Evolutionary conservation across 1,284 basidiomycete species (phyloP), one percentile per base, ranked within the genome.

Genomic region (Microbotryum silenes-acaulis): DNA sequence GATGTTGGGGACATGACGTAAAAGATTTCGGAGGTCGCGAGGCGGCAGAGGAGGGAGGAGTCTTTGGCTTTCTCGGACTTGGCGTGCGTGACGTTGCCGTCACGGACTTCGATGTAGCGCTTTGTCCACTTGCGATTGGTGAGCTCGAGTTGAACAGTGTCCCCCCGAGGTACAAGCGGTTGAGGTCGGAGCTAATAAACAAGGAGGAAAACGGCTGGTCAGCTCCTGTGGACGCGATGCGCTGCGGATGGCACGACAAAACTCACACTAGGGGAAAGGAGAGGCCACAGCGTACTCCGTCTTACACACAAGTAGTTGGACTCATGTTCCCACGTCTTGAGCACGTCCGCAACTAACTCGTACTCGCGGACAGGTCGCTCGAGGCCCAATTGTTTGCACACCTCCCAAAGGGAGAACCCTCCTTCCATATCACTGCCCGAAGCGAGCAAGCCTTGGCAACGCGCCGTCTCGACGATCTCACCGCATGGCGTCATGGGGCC

Each of bases 121-220:
- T 92, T 94, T 62, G 79, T 85, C 91, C 91, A 96, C 75, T 93
- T 93, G 47, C 90, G 90, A 62, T 85, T 83, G 77, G 91, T 92
- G 57, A 79, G 80, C 77, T 93, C 88, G 80, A 85, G 86, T 74
- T 92, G 87, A 20, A 69, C 57, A 33, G 56, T 54, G 48, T 57
- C 62, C 29, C 58, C 21, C 44, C 54, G 23, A 33, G 59, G 44
- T 44, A 53, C 44, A 8, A 23, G 20, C 4, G 65, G 59, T 44
- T 66, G 61, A n/a, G 59, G 31, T 31, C 60, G 58, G 54, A 61
- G 46, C 54, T 67, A 49, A 33, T 6, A 14, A 2, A 18, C 1
- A 14, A 42, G 12, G 37, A 42, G 14, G 37, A 42, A 42, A 31
- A 6, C 18, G 44, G 23, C 6, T 18, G 9, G 14, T 51, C 53